Base-by-base conservation (phyloP, 805 yeast genomes). In the Komagataella populi region DNA sequence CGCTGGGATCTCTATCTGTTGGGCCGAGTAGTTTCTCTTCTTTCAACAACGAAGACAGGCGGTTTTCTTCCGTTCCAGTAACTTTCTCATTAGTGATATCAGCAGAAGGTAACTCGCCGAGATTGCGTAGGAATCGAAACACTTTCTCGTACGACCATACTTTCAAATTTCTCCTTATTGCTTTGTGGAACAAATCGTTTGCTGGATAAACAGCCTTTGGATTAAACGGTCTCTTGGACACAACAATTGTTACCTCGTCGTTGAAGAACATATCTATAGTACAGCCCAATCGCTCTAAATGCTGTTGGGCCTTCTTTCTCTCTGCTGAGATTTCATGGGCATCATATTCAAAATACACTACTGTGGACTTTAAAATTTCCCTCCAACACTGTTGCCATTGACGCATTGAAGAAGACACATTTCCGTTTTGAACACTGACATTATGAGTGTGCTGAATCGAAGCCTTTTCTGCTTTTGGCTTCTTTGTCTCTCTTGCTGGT, bases 81-180 rank as follows among this genome's bases (percentile, higher is more conserved):
- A 24, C 20, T 48, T 52, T 43, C 50, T 50, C 23, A 50, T 22
- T 22, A 10, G 14, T 14, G 14, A 56, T 57, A 46, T 56, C 62
- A 47, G 55, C 61, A 23, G 60, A 62, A 3, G 62, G 62, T 16
- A 61, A 60, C 51, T 60, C 80, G 49, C 79, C 81, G 58, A 86
- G 68, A 63, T 86, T 79, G 54, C 73, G 76, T 63, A 89, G 72
- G 60, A 90, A 90, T 50, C 96, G 70, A 59, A 81, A 76, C 1
- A 90, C 88, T 64, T 90, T 91, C 52, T 87, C 95, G 59, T 78
- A 82, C 45, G 83, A 79, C 96, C 97, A 91, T 22, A 90, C 84
- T 63, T 90, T 87, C 64, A 84, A 77, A n/a, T 43, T 36, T 54
- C 78, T 80, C 50, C 73, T 74, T 49, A 70, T 71, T 36, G 68